Base-by-base conservation (phyloP, 2,329 filamentous ascomycete species). In the Hymenoscyphus linearis region DNA sequence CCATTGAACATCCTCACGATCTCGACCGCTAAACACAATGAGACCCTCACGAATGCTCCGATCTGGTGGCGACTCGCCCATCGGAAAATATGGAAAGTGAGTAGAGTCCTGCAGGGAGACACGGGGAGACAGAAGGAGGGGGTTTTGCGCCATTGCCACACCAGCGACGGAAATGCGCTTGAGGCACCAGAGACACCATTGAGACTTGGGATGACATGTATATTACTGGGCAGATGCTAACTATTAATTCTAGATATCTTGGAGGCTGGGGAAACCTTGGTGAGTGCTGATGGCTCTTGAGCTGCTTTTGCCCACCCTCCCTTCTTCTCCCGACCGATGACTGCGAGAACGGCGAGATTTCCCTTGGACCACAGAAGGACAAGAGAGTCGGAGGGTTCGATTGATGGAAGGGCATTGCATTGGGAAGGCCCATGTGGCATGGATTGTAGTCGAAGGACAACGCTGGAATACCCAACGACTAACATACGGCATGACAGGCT, bases 401-500 rank as follows among this genome's bases (percentile, higher is more conserved):
- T 7, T 31, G 27, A 3, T 16, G 13, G 25, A 53, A 53, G 50
- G 13, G 4, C 12, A 34, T 4, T 31, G 27, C 18, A 13, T 9
- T 31, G 40, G 7, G 10, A 47, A 1, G 40, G 40, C n/a, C n/a
- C n/a, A n/a, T n/a, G 12, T 22, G n/a, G 18, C n/a, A 47, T 22
- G 13, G 22, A 22, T 22, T 1, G 18, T 18, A 10, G 12, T n/a
- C 22, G n/a, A n/a, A 9, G 7, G 4, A 12, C 56, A 47, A 52
- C 12, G 36, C 14, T 35, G 16, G n/a, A n/a, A 25, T 37, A 22
- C 13, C 50, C 13, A 55, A 36, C 57, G 37, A 65, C 64, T 58
- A 66, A 65, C 58, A 68, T 71, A 72, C 59, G 74, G 67, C 55
- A 57, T 58, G 44, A 63, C 71, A 85, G 83, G 83, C 73, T 79